These are phyloP conservation scores for Sclerotinia borealis DNA, from an alignment of 2,329 filamentous ascomycete species.

Conservation along the genomic window DNA sequence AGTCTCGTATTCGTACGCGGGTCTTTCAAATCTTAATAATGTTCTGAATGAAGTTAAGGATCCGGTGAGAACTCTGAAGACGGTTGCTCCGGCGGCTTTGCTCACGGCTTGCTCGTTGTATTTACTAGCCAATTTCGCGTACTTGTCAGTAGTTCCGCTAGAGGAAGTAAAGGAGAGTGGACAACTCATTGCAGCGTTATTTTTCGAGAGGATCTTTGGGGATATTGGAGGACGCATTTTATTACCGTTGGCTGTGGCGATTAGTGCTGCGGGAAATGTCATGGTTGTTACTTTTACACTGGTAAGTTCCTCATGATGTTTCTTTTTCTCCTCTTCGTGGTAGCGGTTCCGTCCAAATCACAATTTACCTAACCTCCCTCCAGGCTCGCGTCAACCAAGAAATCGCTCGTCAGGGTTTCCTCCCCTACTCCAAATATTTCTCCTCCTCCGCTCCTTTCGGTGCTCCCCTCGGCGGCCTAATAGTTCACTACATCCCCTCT, in stretches of 20 bases:
- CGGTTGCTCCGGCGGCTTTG: constrained; percentile 49
- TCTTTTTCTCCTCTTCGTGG: background rate
- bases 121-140: constrained; percentile 53
- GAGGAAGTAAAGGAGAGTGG: constrained; percentile 50
- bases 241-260: constrained; percentile 40
- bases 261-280: constrained; percentile 44
- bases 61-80: constrained; percentile 50
- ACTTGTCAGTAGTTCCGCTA: constrained; percentile 52
- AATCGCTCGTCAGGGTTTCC: constrained; percentile 42
- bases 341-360: too few relatives aligned
- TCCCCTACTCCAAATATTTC: constrained; percentile 38
- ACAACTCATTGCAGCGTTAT: constrained; percentile 48
- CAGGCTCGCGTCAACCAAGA: constrained; percentile 45
- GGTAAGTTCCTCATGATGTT: constrained; percentile 39
- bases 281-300: constrained; percentile 46
- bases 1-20: constrained; percentile 50
- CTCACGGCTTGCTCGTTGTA: constrained; percentile 48
- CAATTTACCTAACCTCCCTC: constrained; percentile 14
- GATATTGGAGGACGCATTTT: constrained; percentile 36
- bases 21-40: constrained; percentile 49
- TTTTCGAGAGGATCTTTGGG: constrained; percentile 52
- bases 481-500: constrained; percentile 57
- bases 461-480: constrained; percentile 35
- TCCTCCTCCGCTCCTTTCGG: constrained; percentile 25
- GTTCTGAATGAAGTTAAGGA: constrained; percentile 53